Percentiles rank a stretch among this genome's conserved stretches.
These are phyloP conservation scores for Arctium lappa DNA, from an alignment of 129 eudicot genomes.

Conservation along the genomic window DNA sequence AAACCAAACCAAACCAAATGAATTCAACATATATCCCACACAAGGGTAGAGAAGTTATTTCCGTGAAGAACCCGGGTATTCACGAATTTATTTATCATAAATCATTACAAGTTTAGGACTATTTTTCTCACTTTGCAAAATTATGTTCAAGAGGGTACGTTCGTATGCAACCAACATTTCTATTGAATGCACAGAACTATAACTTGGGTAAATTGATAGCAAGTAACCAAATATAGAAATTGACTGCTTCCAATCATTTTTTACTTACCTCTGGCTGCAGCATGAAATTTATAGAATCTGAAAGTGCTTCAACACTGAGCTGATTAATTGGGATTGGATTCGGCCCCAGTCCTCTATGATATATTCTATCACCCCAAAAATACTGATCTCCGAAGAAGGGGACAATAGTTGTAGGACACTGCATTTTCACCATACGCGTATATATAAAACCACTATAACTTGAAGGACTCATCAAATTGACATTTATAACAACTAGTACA, in stretches of 20 bases:
- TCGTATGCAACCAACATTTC: no score
- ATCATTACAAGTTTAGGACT: no score
- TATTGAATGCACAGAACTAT: no score
- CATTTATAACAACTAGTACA: neutral
- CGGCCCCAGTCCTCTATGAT: constrained; percentile 85
- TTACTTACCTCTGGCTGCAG: constrained; percentile 83
- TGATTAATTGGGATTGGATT: constrained; percentile 81
- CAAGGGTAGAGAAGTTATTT: no score
- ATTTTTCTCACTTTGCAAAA: no score
- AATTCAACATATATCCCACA: no score
- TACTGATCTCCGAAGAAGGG: constrained; percentile 97
- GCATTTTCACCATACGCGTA: constrained; percentile 24
- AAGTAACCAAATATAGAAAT: no score
- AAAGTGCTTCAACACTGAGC: constrained; percentile 72
- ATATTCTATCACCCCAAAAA: constrained; percentile 93
- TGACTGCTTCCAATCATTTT: neutral
- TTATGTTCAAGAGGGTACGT: no score
- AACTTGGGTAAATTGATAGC: no score
- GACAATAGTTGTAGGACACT: constrained; percentile 94
- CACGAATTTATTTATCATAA: no score
- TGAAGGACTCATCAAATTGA: neutral
- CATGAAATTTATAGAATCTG: constrained; percentile 77
- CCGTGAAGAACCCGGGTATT: no score
- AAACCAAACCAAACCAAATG: neutral
- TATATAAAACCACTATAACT: constrained; percentile 8